Percentiles rank a stretch among this genome's conserved stretches.
These are phyloP conservation scores for Backusella sp. DNA, from an alignment of 192 early-diverging fungal genomes.

Conservation along the genomic window DNA sequence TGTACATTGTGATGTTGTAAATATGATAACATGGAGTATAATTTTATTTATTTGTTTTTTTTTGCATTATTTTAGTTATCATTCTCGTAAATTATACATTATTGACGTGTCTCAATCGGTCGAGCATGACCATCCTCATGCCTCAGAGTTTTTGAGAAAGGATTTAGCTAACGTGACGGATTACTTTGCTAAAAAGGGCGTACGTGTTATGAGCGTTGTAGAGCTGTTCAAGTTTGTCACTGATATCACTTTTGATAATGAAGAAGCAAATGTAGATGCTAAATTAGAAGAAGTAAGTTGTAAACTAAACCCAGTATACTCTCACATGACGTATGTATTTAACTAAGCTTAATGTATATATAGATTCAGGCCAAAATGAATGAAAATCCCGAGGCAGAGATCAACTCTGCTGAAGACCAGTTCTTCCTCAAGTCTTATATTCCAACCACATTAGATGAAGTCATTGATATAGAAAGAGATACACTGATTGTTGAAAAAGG, in stretches of 20 bases:
- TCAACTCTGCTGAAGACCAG: slow-evolving; percentile 74
- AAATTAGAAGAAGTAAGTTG: slow-evolving; percentile 65
- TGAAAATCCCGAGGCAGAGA: slow-evolving; percentile 48
- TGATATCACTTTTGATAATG: slow-evolving; percentile 52
- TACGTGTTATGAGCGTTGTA: slow-evolving; percentile 73
- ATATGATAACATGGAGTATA: neutral
- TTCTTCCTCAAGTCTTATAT: slow-evolving; percentile 92
- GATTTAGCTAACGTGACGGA: slow-evolving; percentile 93
- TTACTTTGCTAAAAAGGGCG: slow-evolving; percentile 81
- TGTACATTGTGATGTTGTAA: neutral
- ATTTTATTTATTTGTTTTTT: slow-evolving; percentile 10
- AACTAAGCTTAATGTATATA: neutral
- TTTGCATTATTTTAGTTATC: slow-evolving; percentile 52
- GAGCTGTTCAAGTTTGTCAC: slow-evolving; percentile 91
- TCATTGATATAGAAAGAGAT: slow-evolving; percentile 85
- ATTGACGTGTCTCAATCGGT: slow-evolving; percentile 99
- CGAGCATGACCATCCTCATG: slow-evolving; percentile 97
- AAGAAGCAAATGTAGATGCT: slow-evolving; percentile 64
- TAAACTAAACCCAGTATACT: neutral
- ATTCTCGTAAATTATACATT: slow-evolving; percentile 78
- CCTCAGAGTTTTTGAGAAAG: slow-evolving; percentile 93
- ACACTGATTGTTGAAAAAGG: slow-evolving; percentile 72
- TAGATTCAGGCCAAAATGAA: slow-evolving; percentile 31
- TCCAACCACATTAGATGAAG: slow-evolving; percentile 88
- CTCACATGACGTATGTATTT: neutral